phyloP scores from a whole-genome alignment of 2,329 filamentous ascomycete species.

The Aspergillus vadensis region DNA sequence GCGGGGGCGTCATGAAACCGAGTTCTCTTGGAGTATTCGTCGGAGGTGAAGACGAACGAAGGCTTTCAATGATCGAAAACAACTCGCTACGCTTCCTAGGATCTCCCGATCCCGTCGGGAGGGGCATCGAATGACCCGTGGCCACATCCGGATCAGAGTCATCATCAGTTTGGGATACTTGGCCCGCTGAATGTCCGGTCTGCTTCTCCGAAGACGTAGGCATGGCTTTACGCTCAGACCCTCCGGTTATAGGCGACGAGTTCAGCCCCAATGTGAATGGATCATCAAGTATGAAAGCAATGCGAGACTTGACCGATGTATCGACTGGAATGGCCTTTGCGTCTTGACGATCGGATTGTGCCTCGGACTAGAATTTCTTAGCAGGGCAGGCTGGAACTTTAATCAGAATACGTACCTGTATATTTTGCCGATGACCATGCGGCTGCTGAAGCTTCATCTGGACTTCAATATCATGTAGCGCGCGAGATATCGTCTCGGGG shows the following conservation, averaged over 20 bases:
- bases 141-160: slow-evolving; percentile 66
- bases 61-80: slow-evolving; percentile 67
- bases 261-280: slow-evolving; percentile 20
- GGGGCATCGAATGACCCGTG: slow-evolving; percentile 62
- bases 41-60: slow-evolving; percentile 54
- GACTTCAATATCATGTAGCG: slow-evolving; percentile 63
- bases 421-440: slow-evolving; percentile 43
- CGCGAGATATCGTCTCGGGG: slow-evolving; percentile 63
- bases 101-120: slow-evolving; percentile 57
- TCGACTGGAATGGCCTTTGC: not conserved
- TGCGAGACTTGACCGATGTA: slow-evolving; percentile 17
- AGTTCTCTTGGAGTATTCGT: slow-evolving; percentile 29
- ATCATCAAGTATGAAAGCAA: slow-evolving; percentile 21
- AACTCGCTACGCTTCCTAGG: slow-evolving; percentile 69
- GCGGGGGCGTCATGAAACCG: slow-evolving; percentile 33
- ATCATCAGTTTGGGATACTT: slow-evolving; percentile 58
- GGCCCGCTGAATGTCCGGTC: slow-evolving; percentile 29
- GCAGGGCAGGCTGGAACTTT: slow-evolving; percentile 4
- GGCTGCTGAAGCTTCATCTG: slow-evolving; percentile 56
- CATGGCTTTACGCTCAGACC: slow-evolving; percentile 18
- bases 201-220: slow-evolving; percentile 31
- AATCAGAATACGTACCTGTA: not conserved
- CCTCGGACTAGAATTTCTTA: slow-evolving; percentile 5
- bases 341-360: not conserved
- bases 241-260: slow-evolving; percentile 33